A percentile compares a stretch with the other conserved stretches of the same genome.
These are phyloP conservation scores for Fusarium sp. DNA, from an alignment of 2,329 filamentous ascomycete genomes.

Conservation along the genomic window DNA sequence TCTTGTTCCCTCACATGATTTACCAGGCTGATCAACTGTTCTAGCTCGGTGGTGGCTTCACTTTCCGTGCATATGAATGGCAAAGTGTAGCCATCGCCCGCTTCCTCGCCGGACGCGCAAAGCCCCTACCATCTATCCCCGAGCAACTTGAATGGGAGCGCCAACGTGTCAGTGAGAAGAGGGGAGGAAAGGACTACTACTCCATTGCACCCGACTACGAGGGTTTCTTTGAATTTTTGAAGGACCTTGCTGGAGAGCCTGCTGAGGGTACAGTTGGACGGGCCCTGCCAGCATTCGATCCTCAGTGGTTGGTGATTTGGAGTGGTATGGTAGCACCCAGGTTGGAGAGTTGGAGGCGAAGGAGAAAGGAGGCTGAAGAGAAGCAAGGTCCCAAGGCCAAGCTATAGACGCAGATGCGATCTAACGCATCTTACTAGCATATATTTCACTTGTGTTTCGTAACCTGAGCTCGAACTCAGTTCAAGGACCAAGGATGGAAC, in stretches of 20 bases:
- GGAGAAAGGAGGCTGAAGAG: constrained; percentile 33
- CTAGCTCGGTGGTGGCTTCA: constrained; percentile 40
- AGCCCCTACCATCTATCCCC: constrained; percentile 15
- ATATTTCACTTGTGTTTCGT: too few relatives aligned
- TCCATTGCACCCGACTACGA: constrained; percentile 36
- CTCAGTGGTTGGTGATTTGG: constrained; percentile 40
- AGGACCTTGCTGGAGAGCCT: constrained; percentile 34
- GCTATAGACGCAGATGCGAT: background rate
- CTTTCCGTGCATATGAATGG: constrained; percentile 44
- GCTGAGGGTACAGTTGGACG: constrained; percentile 25
- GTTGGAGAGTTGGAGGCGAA: constrained; percentile 33
- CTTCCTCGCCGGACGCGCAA: constrained; percentile 22
- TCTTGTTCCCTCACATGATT: accelerated
- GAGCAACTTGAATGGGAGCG: constrained; percentile 43
- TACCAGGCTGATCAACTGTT: accelerated
- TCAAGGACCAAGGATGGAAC: too few relatives aligned
- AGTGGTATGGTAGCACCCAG: constrained; percentile 23
- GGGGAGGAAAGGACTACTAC: constrained; percentile 43
- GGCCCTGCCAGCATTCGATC: constrained; percentile 27
- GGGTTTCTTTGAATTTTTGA: constrained; percentile 34
- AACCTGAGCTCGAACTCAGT: too few relatives aligned
- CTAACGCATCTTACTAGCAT: too few relatives aligned
- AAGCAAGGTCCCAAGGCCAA: constrained; percentile 8
- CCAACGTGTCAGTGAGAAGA: constrained; percentile 28
- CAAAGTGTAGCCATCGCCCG: constrained; percentile 39